Conservation (phyloP, 2,329 filamentous ascomycete genomes). For the Drechslerella coelobrocha region DNA sequence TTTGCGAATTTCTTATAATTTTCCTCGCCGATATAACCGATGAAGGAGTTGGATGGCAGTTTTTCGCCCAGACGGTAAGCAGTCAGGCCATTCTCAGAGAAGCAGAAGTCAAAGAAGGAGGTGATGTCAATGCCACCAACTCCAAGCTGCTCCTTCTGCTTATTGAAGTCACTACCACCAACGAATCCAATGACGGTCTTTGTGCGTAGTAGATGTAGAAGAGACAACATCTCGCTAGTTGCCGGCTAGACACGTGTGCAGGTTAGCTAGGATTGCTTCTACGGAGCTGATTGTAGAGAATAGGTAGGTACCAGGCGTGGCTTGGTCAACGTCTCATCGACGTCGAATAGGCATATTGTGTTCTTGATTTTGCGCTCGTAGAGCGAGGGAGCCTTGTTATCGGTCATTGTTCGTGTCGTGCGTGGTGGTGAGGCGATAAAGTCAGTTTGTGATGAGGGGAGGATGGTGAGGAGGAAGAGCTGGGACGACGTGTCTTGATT, state of each 20-base stretch:
- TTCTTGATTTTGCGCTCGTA: conserved; percentile 81
- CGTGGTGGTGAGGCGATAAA: background rate
- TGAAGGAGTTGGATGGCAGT: conserved; percentile 83
- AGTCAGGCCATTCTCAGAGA: conserved; percentile 93
- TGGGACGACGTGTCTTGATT: conserved; percentile 24
- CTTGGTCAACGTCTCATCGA: conserved; percentile 88
- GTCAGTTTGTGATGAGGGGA: background rate
- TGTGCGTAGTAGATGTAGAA: conserved; percentile 80
- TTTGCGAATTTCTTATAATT: conserved; percentile 78
- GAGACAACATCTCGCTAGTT: conserved; percentile 79
- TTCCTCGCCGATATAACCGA: conserved; percentile 84
- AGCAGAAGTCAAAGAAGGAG: conserved; percentile 94
- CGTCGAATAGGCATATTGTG: conserved; percentile 95
- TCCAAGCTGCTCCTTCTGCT: conserved; percentile 96
- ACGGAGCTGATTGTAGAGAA: background rate
- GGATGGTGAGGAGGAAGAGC: conserved; percentile 12
- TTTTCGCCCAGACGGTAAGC: conserved; percentile 82
- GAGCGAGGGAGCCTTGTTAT: conserved; percentile 15
- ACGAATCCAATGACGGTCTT: conserved; percentile 91
- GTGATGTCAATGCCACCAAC: conserved; percentile 66
- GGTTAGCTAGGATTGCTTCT: conserved; percentile 2
- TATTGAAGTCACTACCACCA: conserved; percentile 86
- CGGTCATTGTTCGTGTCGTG: conserved; percentile 3
- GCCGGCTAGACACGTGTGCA: conserved; percentile 63
- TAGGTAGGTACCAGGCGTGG: conserved; percentile 72